These are phyloP conservation scores for Penicillium robsamsonii DNA, from an alignment of 495 filamentous ascomycete genomes.

Conservation along the genomic window DNA sequence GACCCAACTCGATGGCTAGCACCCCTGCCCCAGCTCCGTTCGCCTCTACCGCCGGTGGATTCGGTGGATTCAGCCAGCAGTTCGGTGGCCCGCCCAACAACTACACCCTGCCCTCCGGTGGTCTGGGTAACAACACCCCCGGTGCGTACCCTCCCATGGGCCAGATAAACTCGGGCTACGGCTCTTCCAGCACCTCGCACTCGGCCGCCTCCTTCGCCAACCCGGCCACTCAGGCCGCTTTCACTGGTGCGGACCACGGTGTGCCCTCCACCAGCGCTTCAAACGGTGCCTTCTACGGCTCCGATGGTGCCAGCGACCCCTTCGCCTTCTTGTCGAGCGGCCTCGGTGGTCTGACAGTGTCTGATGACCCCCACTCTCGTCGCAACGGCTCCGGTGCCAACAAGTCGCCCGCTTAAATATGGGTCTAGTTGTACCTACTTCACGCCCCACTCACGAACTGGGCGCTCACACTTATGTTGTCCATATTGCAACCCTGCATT, in stretches of 20 bases:
- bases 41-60: conserved; percentile 66
- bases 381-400: conserved; percentile 64
- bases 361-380: conserved; percentile 70
- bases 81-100: conserved; percentile 86
- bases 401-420: conserved; percentile 49
- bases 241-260: conserved; percentile 78
- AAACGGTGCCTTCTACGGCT: conserved; percentile 56
- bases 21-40: conserved; percentile 84
- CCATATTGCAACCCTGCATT: conserved; percentile 41
- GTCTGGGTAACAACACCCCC: conserved; percentile 68
- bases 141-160: conserved; percentile 77
- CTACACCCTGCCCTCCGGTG: conserved; percentile 81
- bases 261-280: conserved; percentile 49
- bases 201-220: conserved; percentile 91
- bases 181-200: conserved; percentile 63
- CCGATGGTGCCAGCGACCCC: conserved; percentile 69
- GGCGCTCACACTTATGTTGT: conserved; percentile 37
- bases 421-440: conserved; percentile 18
- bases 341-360: conserved; percentile 76
- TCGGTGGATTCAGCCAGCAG: conserved; percentile 77
- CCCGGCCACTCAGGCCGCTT: conserved; percentile 86
- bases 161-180: conserved; percentile 70
- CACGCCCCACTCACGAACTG: conserved; percentile 18
- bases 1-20: conserved; percentile 76
- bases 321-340: conserved; percentile 87